Evolutionary conservation across 257 asterid genomes (phyloP), one percentile per base, ranked within the genome.

Genomic region (Lavandula angustifolia): DNA sequence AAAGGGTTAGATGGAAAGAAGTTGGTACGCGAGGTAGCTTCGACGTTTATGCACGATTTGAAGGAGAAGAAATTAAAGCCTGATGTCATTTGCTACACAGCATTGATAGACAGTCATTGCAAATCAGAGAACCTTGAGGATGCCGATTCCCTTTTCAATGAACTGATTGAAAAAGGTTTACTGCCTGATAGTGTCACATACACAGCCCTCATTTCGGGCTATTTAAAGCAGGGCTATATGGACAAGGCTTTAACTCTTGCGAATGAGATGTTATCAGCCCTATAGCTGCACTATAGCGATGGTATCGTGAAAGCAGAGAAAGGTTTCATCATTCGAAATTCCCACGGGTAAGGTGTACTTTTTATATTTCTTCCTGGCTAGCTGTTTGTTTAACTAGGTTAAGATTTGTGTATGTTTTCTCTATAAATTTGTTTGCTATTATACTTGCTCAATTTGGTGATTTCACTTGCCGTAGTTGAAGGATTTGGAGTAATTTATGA

Each of bases 201-300:
- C 73, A 85, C 87, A 9, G 95, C 91, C 68, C 87, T 92, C 51
- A 17, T 92, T 64, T 79, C 85, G 56, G 95, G 96, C 42, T 89
- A 81, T 61, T 81, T 79, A 73, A 85, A 72, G 79, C 79, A 64
- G 53, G 91, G 94, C 44, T 60, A 76, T 60, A 68, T 79, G 58
- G 82, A 57, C 53, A 79, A 54, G 81, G 98, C 94, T 32, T 61
- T 3, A 33, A 74, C 59, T 33, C 87, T 87, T 38, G 56, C 85
- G 60, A 33, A 78, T 70, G 80, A 79, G 62, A 87, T 87, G 96
- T 54, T 34, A 17, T 54, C 70, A 75, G 69, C 79, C 83, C 50
- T 87, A 89, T 76, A 35, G 49, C 38, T 80, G 27, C 49, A 80
- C 77, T 32, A 59, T 70, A 66, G 44, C 65, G 11, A 60, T 2